Percentiles rank a stretch among this genome's conserved stretches.
These are phyloP conservation scores for Endothia cerciana DNA, from an alignment of 2,329 filamentous ascomycete species.

Conservation along the genomic window DNA sequence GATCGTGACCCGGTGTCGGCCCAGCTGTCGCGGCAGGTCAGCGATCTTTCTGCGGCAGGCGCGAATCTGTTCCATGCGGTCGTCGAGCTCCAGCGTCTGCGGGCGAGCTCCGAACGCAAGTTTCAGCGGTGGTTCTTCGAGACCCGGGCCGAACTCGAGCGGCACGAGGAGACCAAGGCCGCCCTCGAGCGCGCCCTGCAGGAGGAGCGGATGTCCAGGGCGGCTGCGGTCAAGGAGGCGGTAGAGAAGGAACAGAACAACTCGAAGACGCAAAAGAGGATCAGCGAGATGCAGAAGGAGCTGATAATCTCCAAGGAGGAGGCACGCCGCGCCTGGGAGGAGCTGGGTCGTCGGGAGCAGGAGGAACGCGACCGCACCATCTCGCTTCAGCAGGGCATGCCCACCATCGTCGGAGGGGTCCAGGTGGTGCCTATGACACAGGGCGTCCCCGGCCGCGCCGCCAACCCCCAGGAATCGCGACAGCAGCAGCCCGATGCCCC, in stretches of 20 bases:
- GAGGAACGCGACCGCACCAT: conserved; percentile 86
- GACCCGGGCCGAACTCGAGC: conserved; percentile 85
- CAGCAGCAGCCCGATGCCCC: conserved; percentile 32
- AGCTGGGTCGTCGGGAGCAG: conserved; percentile 89
- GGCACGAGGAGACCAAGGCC: conserved; percentile 78
- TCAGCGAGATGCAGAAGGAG: conserved; percentile 91
- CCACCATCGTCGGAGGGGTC: conserved; percentile 88
- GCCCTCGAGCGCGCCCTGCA: conserved; percentile 78
- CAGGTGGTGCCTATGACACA: conserved; percentile 94
- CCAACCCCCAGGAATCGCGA: conserved; percentile 47
- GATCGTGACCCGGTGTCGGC: conserved; percentile 81
- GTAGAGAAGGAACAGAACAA: conserved; percentile 72
- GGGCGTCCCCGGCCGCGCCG: conserved; percentile 62
- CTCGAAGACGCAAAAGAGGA: conserved; percentile 71
- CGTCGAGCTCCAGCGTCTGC: conserved; percentile 89
- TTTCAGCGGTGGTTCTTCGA: conserved; percentile 99
- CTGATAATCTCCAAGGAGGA: conserved; percentile 95
- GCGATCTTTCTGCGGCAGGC: conserved; percentile 93
- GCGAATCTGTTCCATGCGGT: conserved; percentile 98
- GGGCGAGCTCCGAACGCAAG: conserved; percentile 94
- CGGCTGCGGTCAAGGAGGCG: conserved; percentile 68
- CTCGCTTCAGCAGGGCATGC: conserved; percentile 84
- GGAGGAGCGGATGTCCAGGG: conserved; percentile 71
- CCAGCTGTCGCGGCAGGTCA: conserved; percentile 91
- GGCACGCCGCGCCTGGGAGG: conserved; percentile 94